Evolutionary conservation across 2,329 filamentous ascomycete species (phyloP).

Genomic region (Verticillium isaacii): DNA sequence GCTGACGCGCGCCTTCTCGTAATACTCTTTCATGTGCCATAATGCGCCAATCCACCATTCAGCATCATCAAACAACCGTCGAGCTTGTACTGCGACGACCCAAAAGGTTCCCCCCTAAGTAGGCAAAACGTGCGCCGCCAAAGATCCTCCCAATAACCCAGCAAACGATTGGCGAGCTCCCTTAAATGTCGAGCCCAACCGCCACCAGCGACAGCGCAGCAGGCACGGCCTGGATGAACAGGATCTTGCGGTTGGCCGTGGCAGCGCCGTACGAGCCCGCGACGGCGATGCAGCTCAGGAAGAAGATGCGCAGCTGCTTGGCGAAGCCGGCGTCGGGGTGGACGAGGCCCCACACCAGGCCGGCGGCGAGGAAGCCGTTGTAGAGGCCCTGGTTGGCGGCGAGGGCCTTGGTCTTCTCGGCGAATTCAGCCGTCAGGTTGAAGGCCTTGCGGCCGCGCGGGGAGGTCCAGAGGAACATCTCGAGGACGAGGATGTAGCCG

Average conservation of each 20-base stretch:
- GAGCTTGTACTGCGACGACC: too few species aligned
- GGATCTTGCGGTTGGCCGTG: conserved; percentile 34
- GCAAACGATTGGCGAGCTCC: neutral
- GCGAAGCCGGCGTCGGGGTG: conserved; percentile 38
- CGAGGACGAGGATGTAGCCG: conserved; percentile 43
- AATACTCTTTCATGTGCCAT: too few species aligned
- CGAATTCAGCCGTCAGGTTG: conserved; percentile 37
- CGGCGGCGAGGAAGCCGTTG: conserved; percentile 48
- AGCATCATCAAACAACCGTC: too few species aligned
- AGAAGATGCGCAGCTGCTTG: conserved; percentile 40
- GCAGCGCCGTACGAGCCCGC: conserved; percentile 40
- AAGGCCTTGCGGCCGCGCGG: conserved; percentile 40
- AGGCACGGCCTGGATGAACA: conserved; percentile 37
- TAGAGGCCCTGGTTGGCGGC: conserved; percentile 49
- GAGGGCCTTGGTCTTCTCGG: conserved; percentile 35
- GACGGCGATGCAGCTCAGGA: conserved; percentile 37
- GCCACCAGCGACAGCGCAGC: conserved; percentile 22
- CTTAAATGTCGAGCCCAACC: conserved; percentile 19
- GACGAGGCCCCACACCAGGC: conserved; percentile 40
- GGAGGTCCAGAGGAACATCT: conserved; percentile 46
- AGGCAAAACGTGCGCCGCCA: neutral
- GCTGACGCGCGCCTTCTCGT: too few species aligned
- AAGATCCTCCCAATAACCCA: neutral
- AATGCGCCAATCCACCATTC: too few species aligned
- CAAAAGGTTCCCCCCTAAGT: neutral